A percentile compares a stretch with the other conserved stretches of the same genome.
Conservation (phyloP, 2,329 filamentous ascomycete species). For the Aureobasidium sp. region DNA sequence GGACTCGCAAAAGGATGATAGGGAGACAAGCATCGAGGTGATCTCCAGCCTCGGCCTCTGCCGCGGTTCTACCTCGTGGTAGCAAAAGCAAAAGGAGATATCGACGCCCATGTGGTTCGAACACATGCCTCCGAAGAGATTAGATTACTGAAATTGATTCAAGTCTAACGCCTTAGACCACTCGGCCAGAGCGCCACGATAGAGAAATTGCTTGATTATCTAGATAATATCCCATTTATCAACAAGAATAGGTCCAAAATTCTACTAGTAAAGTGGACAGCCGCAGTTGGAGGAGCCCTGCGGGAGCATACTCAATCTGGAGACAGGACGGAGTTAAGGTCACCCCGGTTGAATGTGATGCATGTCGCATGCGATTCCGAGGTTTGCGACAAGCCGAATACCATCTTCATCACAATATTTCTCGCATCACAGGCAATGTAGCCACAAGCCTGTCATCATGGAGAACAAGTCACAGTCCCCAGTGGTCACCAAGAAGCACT, state of each 20-base stretch:
- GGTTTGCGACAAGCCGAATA: background rate
- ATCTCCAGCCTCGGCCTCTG: background rate
- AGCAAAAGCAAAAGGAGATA: background rate
- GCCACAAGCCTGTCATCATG: background rate
- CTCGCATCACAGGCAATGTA: background rate
- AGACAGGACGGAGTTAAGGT: background rate
- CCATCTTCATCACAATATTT: background rate
- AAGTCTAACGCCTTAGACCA: constrained; percentile 21
- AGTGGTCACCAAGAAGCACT: constrained; percentile 32
- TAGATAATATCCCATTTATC: too few relatives aligned
- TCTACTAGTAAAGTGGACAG: too few relatives aligned
- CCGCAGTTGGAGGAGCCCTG: too few relatives aligned
- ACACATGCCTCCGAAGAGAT: constrained; percentile 18
- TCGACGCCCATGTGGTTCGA: constrained; percentile 19
- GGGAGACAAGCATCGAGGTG: background rate
- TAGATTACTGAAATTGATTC: constrained; percentile 17
- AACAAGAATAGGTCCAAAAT: background rate
- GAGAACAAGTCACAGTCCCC: constrained; percentile 25
- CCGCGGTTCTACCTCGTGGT: too few relatives aligned
- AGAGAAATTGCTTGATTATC: background rate
- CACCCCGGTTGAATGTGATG: background rate
- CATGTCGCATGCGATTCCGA: background rate
- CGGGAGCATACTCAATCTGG: background rate
- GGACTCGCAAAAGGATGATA: background rate
- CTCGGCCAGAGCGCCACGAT: constrained; percentile 17